Conservation (phyloP, 2,329 filamentous ascomycete species). For the Apiospora hydei region DNA sequence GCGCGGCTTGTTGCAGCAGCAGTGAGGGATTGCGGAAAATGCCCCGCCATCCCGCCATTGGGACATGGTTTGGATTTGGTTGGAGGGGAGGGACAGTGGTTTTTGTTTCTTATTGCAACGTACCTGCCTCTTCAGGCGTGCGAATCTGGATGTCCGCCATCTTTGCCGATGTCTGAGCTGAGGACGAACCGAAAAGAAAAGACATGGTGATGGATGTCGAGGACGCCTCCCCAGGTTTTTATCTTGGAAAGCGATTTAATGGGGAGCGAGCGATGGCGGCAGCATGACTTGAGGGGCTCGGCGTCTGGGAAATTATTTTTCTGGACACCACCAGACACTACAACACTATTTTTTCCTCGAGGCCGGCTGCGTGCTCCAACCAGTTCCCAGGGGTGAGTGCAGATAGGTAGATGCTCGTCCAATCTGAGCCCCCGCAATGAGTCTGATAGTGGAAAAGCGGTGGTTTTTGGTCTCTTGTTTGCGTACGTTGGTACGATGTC, state of each 20-base stretch:
- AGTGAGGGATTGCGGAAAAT: neutral
- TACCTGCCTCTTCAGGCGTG: constrained; percentile 71
- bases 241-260: constrained; percentile 21
- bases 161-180: constrained; percentile 36
- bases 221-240: constrained; percentile 17
- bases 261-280: constrained; percentile 19
- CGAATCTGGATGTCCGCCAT: constrained; percentile 54
- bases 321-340: neutral
- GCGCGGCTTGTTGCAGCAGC: constrained; percentile 9
- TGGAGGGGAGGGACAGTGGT: neutral
- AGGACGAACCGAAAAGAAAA: constrained; percentile 41
- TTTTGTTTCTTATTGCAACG: constrained; percentile 41
- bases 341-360: neutral
- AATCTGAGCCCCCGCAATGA: constrained; percentile 4
- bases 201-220: constrained; percentile 39
- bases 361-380: constrained; percentile 7
- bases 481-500: neutral
- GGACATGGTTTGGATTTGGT: constrained; percentile 9
- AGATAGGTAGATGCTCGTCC: neutral
- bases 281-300: constrained; percentile 20
- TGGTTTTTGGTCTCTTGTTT: neutral
- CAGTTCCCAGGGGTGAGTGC: neutral
- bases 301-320: constrained; percentile 18
- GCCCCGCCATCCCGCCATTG: neutral
- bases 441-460: constrained; percentile 3